Evolutionary conservation across 768 basidiomycete species (phyloP).

Genomic region (Suillus paluster): DNA sequence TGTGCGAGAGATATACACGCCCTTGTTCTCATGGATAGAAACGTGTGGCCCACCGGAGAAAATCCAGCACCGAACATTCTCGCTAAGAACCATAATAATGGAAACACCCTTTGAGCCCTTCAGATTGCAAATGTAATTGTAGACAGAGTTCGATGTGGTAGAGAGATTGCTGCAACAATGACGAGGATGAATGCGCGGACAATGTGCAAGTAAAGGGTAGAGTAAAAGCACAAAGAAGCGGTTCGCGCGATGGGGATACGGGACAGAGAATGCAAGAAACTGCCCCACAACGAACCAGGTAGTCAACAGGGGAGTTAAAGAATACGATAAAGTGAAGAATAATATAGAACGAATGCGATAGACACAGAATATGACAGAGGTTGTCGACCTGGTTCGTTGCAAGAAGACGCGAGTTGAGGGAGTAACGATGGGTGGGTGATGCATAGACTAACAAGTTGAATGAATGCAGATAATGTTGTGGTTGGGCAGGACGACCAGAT

Average conservation of each 20-base stretch:
- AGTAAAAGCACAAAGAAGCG: slow-evolving; percentile 22
- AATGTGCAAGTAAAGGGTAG: slow-evolving; percentile 32
- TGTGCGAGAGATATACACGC: slow-evolving; percentile 15
- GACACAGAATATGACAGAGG: slow-evolving; percentile 43
- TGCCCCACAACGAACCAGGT: slow-evolving; percentile 38
- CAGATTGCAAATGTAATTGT: slow-evolving; percentile 36
- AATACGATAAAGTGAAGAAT: slow-evolving; percentile 83
- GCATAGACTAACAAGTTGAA: slow-evolving; percentile 56
- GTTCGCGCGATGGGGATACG: slow-evolving; percentile 10
- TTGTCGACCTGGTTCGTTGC: slow-evolving; percentile 59
- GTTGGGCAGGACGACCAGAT: slow-evolving; percentile 22
- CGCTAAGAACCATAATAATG: slow-evolving; percentile 10
- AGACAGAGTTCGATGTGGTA: slow-evolving; percentile 44
- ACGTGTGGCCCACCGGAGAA: slow-evolving; percentile 13
- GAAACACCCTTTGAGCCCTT: slow-evolving; percentile 36
- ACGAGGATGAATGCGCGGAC: slow-evolving; percentile 38
- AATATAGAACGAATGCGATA: slow-evolving; percentile 70
- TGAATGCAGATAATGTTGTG: slow-evolving; percentile 47
- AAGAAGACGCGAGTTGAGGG: slow-evolving; percentile 45
- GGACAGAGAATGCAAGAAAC: slow-evolving; percentile 31
- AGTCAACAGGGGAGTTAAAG: slow-evolving; percentile 43
- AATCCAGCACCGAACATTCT: slow-evolving; percentile 10
- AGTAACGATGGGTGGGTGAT: slow-evolving; percentile 55
- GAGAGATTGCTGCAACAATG: slow-evolving; percentile 51
- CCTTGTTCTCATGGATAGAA: slow-evolving; percentile 15